These are phyloP conservation scores for Emmonsiellopsis sp. DNA, from an alignment of 2,329 filamentous ascomycete genomes.

Conservation along the genomic window DNA sequence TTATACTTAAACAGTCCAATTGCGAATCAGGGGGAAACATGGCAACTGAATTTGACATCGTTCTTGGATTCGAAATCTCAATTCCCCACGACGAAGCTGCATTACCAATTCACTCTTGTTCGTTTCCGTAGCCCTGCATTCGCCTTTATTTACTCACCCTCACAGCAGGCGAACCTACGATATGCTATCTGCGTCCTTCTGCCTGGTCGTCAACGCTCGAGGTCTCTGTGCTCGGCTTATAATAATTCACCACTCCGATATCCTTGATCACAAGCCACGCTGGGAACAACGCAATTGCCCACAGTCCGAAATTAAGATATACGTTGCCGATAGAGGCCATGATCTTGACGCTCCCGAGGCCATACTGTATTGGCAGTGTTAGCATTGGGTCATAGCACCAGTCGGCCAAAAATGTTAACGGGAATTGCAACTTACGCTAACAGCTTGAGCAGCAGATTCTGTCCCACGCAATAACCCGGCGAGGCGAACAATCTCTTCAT, in stretches of 20 bases:
- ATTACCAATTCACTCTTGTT: too few species aligned
- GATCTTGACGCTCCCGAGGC: constrained; percentile 51
- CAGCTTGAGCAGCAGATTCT: constrained; percentile 63
- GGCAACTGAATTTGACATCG: too few species aligned
- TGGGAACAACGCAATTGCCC: constrained; percentile 54
- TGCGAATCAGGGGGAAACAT: too few species aligned
- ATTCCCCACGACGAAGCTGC: too few species aligned
- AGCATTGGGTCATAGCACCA: background rate
- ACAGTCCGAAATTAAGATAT: constrained; percentile 63
- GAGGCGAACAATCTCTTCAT: constrained; percentile 59
- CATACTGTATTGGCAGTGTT: constrained; percentile 41
- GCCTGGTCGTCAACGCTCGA: background rate
- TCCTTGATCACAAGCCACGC: constrained; percentile 58
- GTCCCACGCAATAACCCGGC: constrained; percentile 60
- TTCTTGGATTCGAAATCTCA: too few species aligned
- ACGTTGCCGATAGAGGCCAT: constrained; percentile 58
- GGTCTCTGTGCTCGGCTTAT: background rate
- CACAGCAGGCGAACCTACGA: too few species aligned
- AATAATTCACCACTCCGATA: constrained; percentile 33
- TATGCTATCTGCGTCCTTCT: too few species aligned
- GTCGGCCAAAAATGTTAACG: background rate
- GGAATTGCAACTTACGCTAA: constrained; percentile 41
- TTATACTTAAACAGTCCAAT: too few species aligned
- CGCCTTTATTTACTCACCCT: too few species aligned
- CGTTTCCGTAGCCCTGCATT: too few species aligned